phyloP scores from a whole-genome alignment of 345 rosid genomes.

The Salix udensis region DNA sequence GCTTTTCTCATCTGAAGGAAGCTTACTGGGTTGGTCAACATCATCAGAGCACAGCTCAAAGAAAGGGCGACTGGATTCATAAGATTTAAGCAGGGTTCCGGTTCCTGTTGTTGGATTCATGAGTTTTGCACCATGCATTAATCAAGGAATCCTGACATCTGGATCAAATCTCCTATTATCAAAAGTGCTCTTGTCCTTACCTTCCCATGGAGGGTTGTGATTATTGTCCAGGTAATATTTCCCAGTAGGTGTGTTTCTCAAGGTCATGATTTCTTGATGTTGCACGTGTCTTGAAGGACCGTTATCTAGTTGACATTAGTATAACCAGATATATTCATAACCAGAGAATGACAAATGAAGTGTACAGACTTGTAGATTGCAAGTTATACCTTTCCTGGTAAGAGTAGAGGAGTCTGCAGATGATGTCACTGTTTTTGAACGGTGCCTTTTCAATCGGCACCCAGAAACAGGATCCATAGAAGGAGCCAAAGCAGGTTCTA shows the following conservation, averaged over 20 bases:
- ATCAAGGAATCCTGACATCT: slow-evolving; percentile 38
- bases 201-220: slow-evolving; percentile 60
- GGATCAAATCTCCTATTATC: slow-evolving; percentile 46
- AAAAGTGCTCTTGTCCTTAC: slow-evolving; percentile 52
- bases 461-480: slow-evolving; percentile 57
- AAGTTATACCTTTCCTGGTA: slow-evolving; percentile 54
- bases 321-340: neutral
- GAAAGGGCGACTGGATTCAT: slow-evolving; percentile 32
- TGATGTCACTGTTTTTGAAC: slow-evolving; percentile 48
- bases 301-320: slow-evolving; percentile 29
- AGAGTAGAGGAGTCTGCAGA: slow-evolving; percentile 59
- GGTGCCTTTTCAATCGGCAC: slow-evolving; percentile 58
- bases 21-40: slow-evolving; percentile 30
- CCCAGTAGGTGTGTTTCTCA: slow-evolving; percentile 52
- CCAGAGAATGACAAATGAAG: neutral
- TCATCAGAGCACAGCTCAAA: slow-evolving; percentile 36
- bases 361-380: neutral
- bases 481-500: slow-evolving; percentile 80
- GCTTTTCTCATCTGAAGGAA: slow-evolving; percentile 40
- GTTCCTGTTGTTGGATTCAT: neutral
- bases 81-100: slow-evolving; percentile 13
- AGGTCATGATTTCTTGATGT: slow-evolving; percentile 74
- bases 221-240: slow-evolving; percentile 47
- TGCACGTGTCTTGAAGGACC: slow-evolving; percentile 72
- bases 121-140: neutral